Evolutionary conservation across 1,139 yeast genomes (phyloP).

Genomic region (Geotrichum histeridarum): DNA sequence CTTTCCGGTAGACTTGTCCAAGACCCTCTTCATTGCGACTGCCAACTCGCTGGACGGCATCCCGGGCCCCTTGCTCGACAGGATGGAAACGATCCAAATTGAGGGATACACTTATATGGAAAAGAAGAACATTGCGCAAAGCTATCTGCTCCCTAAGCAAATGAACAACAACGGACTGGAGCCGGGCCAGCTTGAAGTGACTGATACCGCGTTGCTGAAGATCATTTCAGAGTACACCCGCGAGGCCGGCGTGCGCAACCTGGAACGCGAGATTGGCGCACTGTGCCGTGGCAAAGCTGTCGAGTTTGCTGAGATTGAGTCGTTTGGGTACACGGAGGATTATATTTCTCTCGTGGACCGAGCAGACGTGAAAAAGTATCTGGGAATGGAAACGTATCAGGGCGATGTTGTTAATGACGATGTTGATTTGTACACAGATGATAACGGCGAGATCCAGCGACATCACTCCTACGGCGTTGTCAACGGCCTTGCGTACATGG

Average conservation of each 20-base stretch:
- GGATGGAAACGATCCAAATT: constrained; percentile 78
- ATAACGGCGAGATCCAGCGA: constrained; percentile 29
- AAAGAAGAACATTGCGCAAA: constrained; percentile 66
- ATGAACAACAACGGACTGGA: constrained; percentile 65
- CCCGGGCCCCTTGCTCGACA: constrained; percentile 74
- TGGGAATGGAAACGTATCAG: constrained; percentile 44
- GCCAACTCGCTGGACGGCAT: constrained; percentile 77
- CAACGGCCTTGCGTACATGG: constrained; percentile 85
- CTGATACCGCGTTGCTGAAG: constrained; percentile 51
- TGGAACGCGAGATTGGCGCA: constrained; percentile 68
- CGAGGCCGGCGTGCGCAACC: constrained; percentile 81
- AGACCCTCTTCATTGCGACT: constrained; percentile 80
- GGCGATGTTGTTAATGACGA: constrained; percentile 37
- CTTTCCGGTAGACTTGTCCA: constrained; percentile 83
- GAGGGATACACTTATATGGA: constrained; percentile 80
- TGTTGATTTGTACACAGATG: constrained; percentile 31
- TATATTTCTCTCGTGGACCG: constrained; percentile 21
- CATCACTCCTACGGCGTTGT: constrained; percentile 63
- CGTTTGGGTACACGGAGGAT: constrained; percentile 28
- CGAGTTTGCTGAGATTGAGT: constrained; percentile 51
- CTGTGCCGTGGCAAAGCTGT: constrained; percentile 80
- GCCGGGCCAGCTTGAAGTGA: constrained; percentile 36
- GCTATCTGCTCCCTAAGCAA: constrained; percentile 73
- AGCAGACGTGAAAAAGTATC: constrained; percentile 42
- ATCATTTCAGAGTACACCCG: constrained; percentile 69